These are phyloP conservation scores for Zopfochytrium polystomum DNA, from an alignment of 371 early-diverging fungal species.

Conservation along the genomic window DNA sequence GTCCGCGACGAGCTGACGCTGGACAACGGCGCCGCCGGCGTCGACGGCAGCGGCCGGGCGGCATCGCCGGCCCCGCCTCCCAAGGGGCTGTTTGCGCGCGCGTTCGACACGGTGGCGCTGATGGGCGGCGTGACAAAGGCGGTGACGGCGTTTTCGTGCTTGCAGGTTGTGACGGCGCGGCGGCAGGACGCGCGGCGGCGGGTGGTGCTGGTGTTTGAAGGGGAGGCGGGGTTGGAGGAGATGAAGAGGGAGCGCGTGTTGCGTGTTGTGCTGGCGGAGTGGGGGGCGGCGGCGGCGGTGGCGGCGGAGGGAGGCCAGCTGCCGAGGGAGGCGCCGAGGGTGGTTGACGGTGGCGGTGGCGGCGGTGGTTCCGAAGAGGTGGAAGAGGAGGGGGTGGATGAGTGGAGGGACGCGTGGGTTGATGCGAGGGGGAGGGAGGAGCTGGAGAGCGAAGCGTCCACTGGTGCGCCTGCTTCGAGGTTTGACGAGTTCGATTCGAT, in stretches of 20 bases:
- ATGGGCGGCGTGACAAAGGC: constrained; percentile 74
- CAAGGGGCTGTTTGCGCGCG: background rate
- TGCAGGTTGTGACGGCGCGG: constrained; percentile 67
- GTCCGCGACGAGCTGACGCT: constrained; percentile 68
- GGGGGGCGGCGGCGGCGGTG: no score
- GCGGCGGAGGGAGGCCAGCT: no score
- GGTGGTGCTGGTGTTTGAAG: constrained; percentile 17
- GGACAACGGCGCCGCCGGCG: constrained; percentile 59
- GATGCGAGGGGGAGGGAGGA: background rate
- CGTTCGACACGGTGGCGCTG: constrained; percentile 48
- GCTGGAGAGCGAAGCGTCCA: background rate
- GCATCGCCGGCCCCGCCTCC: background rate
- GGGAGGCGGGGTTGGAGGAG: no score
- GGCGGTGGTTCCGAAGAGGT: background rate
- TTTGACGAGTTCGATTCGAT: background rate
- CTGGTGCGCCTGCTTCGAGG: background rate
- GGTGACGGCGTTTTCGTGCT: constrained; percentile 75
- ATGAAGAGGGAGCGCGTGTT: no score
- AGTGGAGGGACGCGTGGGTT: background rate
- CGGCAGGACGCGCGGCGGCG: constrained; percentile 1
- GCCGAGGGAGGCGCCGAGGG: background rate
- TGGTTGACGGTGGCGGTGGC: constrained; percentile 5
- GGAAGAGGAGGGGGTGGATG: background rate
- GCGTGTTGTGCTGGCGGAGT: no score
- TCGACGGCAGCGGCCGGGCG: constrained; percentile 2